A percentile compares a stretch with the other conserved stretches of the same genome.
Conservation (phyloP, 345 rosid genomes). For the Citrus trifoliata region DNA sequence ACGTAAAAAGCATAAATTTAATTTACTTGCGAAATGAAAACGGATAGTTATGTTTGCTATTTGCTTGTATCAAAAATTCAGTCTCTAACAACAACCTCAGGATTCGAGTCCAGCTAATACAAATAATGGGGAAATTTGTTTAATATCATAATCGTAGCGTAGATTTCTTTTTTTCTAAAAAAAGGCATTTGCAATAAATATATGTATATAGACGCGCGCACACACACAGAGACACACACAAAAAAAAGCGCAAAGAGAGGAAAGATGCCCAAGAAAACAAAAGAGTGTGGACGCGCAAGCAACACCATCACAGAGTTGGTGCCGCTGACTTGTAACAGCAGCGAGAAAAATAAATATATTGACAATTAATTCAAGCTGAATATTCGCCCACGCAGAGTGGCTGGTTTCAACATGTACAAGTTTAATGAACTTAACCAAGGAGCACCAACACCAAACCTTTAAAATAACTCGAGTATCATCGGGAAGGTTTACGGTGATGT, state of each 20-base stretch:
- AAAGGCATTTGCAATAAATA: too few species aligned
- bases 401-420: constrained; percentile 7
- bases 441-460: constrained; percentile 49
- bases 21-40: too few species aligned
- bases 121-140: too few species aligned
- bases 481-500: constrained; percentile 77
- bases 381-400: not conserved
- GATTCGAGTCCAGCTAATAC: not conserved
- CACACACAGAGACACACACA: too few species aligned
- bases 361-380: not conserved
- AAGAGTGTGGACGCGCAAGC: constrained; percentile 13
- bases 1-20: too few species aligned
- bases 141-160: not conserved
- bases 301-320: constrained; percentile 8
- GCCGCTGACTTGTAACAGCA: constrained; percentile 3
- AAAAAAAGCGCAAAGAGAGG: constrained; percentile 3
- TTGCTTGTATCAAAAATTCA: not conserved
- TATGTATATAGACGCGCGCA: too few species aligned
- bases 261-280: constrained; percentile 7
- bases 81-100: not conserved
- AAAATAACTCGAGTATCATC: constrained; percentile 70
- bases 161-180: too few species aligned
- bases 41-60: not conserved
- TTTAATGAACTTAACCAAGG: constrained; percentile 4
- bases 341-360: not conserved